Conservation (phyloP, 495 filamentous ascomycete genomes). For the Rusavskia elegans region DNA sequence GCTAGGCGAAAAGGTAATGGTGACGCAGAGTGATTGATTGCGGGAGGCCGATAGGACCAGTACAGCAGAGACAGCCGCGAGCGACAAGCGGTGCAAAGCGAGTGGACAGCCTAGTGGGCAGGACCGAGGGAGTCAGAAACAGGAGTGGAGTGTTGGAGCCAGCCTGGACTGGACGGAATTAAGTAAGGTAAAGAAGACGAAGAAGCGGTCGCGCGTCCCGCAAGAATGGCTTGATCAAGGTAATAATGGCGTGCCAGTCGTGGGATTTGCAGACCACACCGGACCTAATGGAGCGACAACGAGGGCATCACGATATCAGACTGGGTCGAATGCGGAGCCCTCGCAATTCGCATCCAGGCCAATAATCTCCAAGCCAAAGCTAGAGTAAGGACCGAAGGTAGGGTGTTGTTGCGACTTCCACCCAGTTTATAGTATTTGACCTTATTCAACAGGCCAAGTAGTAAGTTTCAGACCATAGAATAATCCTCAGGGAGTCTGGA, state of each 20-base stretch:
- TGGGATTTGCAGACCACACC: not conserved
- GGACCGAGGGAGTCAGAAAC: not conserved
- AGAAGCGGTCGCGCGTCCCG: not conserved
- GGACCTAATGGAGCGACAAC: not conserved
- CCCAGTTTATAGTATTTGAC: not conserved
- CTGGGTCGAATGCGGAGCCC: not conserved
- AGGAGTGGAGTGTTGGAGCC: not conserved
- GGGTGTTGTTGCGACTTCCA: not conserved
- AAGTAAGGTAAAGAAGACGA: not conserved
- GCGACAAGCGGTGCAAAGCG: conserved; percentile 14
- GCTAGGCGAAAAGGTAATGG: not conserved
- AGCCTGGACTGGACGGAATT: not conserved
- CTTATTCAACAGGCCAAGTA: too few species aligned
- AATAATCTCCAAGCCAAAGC: not conserved
- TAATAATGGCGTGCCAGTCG: not conserved
- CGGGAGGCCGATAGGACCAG: conserved; percentile 8
- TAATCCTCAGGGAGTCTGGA: not conserved
- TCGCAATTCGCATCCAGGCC: not conserved
- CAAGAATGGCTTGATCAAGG: not conserved
- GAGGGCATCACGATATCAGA: not conserved
- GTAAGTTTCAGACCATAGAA: conserved; percentile 1
- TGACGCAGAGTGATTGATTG: conserved; percentile 3
- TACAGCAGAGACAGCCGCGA: conserved; percentile 10
- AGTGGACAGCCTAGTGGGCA: conserved; percentile 12
- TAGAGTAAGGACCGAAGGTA: too few species aligned